Base-by-base conservation (phyloP, 352 stramenopile species). In the Pilasporangium apinafurcum region DNA sequence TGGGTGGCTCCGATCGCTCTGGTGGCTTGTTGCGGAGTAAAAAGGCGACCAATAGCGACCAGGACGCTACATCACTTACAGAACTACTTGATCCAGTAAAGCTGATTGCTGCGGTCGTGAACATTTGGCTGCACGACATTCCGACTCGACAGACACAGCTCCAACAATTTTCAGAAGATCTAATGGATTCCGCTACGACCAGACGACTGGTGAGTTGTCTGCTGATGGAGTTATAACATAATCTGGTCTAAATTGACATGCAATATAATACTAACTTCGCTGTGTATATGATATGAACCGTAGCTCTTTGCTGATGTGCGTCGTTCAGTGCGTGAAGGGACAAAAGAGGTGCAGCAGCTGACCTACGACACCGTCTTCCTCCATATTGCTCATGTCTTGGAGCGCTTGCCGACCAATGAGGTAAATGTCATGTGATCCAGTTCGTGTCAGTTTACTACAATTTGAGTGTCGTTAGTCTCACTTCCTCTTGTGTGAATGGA, bases 331-430 rank as follows among this genome's bases (percentile, higher is more conserved):
- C 53, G 53, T 28, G 61, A 54, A 9, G 82, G 71, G 71, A 83
- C 69, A 13, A 58, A 58, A 5, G 59, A 72, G 0, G 78, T 59
- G 1, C 81, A 93, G 48, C 61, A 64, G 17, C 56, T 89, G n/a
- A 83, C 74, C 21, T 90, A 82, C 37, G 74, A 86, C 48, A 74
- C 74, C 4, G 72, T 93, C 9, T 83, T 86, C 17, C 34, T 65
- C 0, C 81, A 71, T 4, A 88, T 93, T 22, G 47, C 65, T 2
- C 49, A 57, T 2, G 48, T 84, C 21, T 50, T 93, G 16, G 59
- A 62, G 7, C 60, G 30, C 4, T 36, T 93, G 0, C 67, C 78
- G 2, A 34, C 48, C 6, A 78, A 74, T n/a, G 60, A 76, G 49
- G 73, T 81, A 46, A 27, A 46, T 34, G 0, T 10, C 17, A 8